These are phyloP conservation scores for Rhizopogon vesiculosus DNA, from an alignment of 768 basidiomycete genomes.

Conservation along the genomic window DNA sequence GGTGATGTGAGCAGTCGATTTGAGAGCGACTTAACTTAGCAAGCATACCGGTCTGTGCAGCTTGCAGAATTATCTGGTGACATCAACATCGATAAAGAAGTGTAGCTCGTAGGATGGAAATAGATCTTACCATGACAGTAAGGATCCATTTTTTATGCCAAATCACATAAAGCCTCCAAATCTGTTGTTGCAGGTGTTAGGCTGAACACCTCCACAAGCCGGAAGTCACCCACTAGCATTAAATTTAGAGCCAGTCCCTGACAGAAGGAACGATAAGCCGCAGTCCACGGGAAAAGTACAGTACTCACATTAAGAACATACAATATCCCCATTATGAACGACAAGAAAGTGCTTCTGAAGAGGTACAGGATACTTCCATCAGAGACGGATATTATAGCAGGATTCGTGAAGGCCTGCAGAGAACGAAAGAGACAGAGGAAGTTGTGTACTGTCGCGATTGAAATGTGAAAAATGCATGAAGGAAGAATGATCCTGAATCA, in stretches of 20 bases:
- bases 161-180: constrained; percentile 3
- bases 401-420: background rate
- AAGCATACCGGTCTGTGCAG: background rate
- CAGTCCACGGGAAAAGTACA: background rate
- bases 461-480: constrained; percentile 3
- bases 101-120: background rate
- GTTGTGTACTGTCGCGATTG: constrained; percentile 3
- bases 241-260: background rate
- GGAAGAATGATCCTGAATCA: background rate
- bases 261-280: background rate
- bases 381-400: background rate
- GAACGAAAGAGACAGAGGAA: background rate
- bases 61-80: background rate
- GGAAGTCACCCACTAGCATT: background rate
- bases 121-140: background rate
- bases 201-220: background rate
- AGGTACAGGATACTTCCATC: background rate
- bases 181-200: background rate
- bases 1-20: background rate
- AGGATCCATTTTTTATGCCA: background rate
- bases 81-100: background rate
- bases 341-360: background rate
- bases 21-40: background rate
- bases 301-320: constrained; percentile 3
- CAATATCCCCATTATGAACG: background rate